These are phyloP conservation scores for Tolypocladium amazonense DNA, from an alignment of 2,329 filamentous ascomycete genomes.

Conservation along the genomic window DNA sequence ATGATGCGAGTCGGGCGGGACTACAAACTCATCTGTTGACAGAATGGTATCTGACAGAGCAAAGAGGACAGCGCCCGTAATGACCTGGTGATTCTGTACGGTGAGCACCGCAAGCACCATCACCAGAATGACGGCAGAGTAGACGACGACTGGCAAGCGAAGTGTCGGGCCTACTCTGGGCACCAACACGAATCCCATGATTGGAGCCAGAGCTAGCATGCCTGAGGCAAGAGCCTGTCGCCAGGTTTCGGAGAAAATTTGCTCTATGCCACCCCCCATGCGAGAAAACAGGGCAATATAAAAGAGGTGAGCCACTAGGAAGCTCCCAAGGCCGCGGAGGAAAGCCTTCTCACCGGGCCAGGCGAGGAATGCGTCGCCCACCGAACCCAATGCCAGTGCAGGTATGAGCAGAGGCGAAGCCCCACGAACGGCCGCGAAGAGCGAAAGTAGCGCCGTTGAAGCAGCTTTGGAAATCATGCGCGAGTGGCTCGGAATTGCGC, in stretches of 20 bases:
- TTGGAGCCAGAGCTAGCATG: constrained; percentile 12
- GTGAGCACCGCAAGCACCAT: constrained; percentile 22
- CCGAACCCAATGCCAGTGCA: constrained; percentile 18
- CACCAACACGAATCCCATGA: constrained; percentile 16
- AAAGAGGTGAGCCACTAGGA: constrained; percentile 21
- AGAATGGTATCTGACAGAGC: constrained; percentile 21
- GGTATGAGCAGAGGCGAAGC: constrained; percentile 11
- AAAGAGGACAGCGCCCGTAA: constrained; percentile 20
- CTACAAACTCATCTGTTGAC: constrained; percentile 20
- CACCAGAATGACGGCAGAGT: constrained; percentile 17
- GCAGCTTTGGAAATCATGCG: constrained; percentile 20
- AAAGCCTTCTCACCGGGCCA: constrained; percentile 21
- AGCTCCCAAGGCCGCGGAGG: constrained; percentile 20
- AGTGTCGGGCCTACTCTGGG: constrained; percentile 13
- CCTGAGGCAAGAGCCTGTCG: constrained; percentile 5
- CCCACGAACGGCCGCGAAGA: constrained; percentile 6
- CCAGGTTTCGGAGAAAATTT: constrained; percentile 6
- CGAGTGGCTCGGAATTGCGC: constrained; percentile 10
- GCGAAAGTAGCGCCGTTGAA: constrained; percentile 19
- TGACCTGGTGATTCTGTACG: constrained; percentile 10
- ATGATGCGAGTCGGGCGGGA: constrained; percentile 11
- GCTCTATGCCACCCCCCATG: constrained; percentile 2
- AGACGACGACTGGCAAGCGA: constrained; percentile 18
- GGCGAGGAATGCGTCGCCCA: constrained; percentile 25
- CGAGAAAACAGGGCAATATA: constrained; percentile 19